Conservation (phyloP, 1,139 yeast species). For the Magnusiomyces sp. region DNA sequence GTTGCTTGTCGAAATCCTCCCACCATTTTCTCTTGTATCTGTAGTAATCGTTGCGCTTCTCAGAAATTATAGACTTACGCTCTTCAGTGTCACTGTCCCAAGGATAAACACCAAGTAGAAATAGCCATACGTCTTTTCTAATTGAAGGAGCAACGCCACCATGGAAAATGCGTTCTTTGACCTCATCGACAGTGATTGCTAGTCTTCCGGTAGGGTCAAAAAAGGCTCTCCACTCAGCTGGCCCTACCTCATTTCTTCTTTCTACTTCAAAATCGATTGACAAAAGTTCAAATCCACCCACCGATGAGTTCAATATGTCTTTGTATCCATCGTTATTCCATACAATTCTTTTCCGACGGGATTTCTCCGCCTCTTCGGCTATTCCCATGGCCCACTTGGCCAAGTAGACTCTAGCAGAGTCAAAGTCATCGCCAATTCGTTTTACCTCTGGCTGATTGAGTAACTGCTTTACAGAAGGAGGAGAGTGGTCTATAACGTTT, state of each 20-base stretch:
- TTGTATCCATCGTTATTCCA: constrained; percentile 31
- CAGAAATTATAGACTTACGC: constrained; percentile 47
- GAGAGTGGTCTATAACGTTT: constrained; percentile 59
- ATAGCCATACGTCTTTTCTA: constrained; percentile 77
- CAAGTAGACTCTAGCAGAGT: constrained; percentile 79
- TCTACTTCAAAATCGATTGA: constrained; percentile 54
- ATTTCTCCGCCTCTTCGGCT: constrained; percentile 81
- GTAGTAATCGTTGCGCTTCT: constrained; percentile 56
- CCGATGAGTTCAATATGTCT: constrained; percentile 50
- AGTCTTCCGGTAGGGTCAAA: constrained; percentile 76
- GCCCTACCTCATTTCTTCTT: constrained; percentile 55
- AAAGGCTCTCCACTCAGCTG: constrained; percentile 76
- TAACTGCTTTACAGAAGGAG: constrained; percentile 49
- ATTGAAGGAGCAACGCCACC: constrained; percentile 65
- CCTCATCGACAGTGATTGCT: constrained; percentile 62
- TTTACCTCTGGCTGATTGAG: constrained; percentile 73
- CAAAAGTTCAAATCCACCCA: constrained; percentile 60
- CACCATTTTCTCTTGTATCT: constrained; percentile 63
- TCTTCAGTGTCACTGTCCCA: constrained; percentile 79
- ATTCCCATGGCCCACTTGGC: constrained; percentile 98
- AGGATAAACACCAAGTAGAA: constrained; percentile 71
- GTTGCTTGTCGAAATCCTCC: constrained; percentile 49
- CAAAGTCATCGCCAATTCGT: constrained; percentile 80
- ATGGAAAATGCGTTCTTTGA: constrained; percentile 76
- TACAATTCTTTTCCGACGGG: constrained; percentile 44